Evolutionary conservation across 805 yeast genomes (phyloP), one percentile per base, ranked within the genome.

Genomic region (Ogataea philodendri): DNA sequence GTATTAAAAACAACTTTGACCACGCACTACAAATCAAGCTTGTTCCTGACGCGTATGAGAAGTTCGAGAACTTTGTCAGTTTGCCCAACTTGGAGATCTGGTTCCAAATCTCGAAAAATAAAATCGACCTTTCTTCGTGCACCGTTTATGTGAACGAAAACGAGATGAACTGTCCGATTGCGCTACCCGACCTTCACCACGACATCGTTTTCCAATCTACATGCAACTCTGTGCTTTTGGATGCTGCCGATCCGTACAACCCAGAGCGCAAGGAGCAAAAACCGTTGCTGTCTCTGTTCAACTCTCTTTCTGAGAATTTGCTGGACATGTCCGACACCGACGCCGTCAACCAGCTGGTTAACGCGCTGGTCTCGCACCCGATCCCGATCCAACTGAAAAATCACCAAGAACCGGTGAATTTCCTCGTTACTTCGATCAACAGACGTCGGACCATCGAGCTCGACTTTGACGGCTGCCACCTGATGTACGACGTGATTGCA

Each of bases 31-130:
- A 57, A 18, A 38, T 63, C 19, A 57, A 55, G 31, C 41, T 63
- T 26, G 40, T 56, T 11, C 65, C 67, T 1, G 59, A 63, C 44
- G 60, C 56, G 4, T 59, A 48, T 30, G 36, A 38, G 14, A 36
- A 46, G n/a, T 38, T 50, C 19, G 44, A 45, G 3, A 42, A 51
- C 24, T 49, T 54, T 14, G 35, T 48, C 11, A 34, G 37, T 3
- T 46, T 48, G 22, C 66, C 66, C 9, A 49, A 52, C 26, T 38
- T 60, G 26, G 66, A 63, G 34, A 35, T 62, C 7, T 52, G 62
- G 51, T 48, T 62, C 33, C 52, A 49, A 19, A 35, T 59, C 5
- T 30, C 33, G n/a, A 50, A 49, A 11, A 41, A 45, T 15, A 35
- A 38, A 11, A 33, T 56, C 10, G 48, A 46, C 23, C 25, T 45